Evolutionary conservation across 805 yeast species (phyloP), one percentile per base, ranked within the genome.

Genomic region (Candida chilensis): DNA sequence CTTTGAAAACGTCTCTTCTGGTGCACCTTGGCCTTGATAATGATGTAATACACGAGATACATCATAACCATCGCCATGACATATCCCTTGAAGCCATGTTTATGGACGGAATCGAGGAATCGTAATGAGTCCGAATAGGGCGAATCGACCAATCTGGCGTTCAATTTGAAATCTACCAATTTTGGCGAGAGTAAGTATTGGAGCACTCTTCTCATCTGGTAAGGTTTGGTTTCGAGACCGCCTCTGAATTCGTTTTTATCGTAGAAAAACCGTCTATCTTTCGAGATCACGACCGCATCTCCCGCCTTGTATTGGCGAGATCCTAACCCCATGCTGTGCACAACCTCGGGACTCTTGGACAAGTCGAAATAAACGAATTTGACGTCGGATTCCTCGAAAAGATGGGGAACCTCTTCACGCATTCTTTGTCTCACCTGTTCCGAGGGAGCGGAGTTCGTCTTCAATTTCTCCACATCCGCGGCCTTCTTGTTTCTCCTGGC

Each of bases 291-390:
- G 24, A 63, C 41, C 7, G 59, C 33, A 38, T 62, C 68, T 11
- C 68, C 68, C 2, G 48, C 38, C 9, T 34, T 27, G 35, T 37
- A 37, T 20, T 38, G 36, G 6, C 48, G 37, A 30, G 51, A 17
- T 50, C 50, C 60, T 64, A 57, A 2, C 57, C 58, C 62, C 7
- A 32, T 28, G 10, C 37, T 26, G 3, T 41, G 27, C 4, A 63
- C 46, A 8, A 62, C 39, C 4, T 49, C 39, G 1, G 46, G 42
- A 26, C 55, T 43, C 13, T 59, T 53, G 2, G 63, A 46, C 13
- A 74, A 38, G 42, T 81, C 85, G 9, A 78, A 38, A 39, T 62
- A 77, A 0, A 73, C 60, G 32, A 71, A 48, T 27, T 70, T 37
- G 22, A 65, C 57, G 30, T 64, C 54, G 40, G 57, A 50, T 33